Evolutionary conservation across 805 yeast species (phyloP), one percentile per base, ranked within the genome.

Genomic region (Monosporozyma yasuniensis): DNA sequence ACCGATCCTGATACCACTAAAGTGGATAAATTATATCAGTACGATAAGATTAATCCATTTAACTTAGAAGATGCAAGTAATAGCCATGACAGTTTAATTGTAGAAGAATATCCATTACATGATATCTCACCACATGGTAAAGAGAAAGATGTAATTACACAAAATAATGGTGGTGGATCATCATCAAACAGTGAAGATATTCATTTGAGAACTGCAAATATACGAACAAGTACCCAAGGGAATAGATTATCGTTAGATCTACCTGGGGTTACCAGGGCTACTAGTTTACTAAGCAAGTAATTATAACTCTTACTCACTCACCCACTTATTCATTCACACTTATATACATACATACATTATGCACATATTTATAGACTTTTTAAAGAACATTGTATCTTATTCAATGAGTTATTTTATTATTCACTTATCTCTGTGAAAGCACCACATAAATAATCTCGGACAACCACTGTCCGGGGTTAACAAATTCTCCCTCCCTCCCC

Each of bases 1-100:
- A 84, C 95, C 1, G 90, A 84, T 65, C 88, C 90, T n/a, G 66
- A 80, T 50, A 73, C 84, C 55, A 46, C 12, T 3, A 37, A 38
- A 19, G 14, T 46, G 3, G 41, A 42, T n/a, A 42, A 25, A 25
- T n/a, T 16, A 3, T 10, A 39, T 39, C 27, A 14, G 4, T 21
- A 21, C n/a, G 32, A 25, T 19, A 8, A 14, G 0, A 11, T 9
- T 6, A 38, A 45, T 16, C 25, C 16, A 18, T 23, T 14, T 27
- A 16, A 38, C 2, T 35, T 25, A 18, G 37, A 16, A 4, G 32
- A 34, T 37, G 28, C 12, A 4, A 22, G 10, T 12, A 22, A 37
- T 12, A 44, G 30, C 34, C 18, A 44, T 12, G 42, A 39, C 27
- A 39, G 42, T 21, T 21, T 39, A 12, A 39, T 39, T 3, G 42